Conservation (phyloP, 1,284 basidiomycete species). For the Cutaneotrichosporon sp. region DNA sequence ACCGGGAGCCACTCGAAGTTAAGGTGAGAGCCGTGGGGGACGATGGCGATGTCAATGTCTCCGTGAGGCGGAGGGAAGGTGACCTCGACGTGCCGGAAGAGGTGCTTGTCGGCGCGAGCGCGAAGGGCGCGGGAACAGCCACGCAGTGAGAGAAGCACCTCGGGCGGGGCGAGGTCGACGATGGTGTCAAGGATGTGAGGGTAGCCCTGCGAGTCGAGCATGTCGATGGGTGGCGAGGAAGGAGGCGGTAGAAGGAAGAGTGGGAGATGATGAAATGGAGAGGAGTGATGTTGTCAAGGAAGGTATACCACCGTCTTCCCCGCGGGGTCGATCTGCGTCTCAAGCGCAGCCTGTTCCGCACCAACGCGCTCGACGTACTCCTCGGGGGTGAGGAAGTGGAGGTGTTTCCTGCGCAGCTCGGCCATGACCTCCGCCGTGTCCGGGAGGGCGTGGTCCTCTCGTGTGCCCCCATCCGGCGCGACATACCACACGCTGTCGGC, state of each 20-base stretch:
- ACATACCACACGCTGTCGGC: background rate
- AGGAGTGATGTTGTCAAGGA: background rate
- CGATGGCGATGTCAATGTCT: background rate
- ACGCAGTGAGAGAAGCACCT: constrained; percentile 6
- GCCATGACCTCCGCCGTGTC: background rate
- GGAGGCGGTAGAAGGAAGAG: background rate
- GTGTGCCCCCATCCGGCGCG: background rate
- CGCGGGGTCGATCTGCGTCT: background rate
- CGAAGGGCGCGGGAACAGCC: background rate
- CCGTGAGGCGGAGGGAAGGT: background rate
- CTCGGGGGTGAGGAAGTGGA: background rate
- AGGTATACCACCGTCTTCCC: background rate
- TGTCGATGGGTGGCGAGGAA: background rate
- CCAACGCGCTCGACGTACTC: background rate
- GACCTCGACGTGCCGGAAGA: constrained; percentile 2
- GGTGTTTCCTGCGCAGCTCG: background rate
- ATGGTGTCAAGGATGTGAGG: constrained; percentile 15
- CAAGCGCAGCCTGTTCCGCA: background rate
- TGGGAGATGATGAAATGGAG: background rate
- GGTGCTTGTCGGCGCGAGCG: constrained; percentile 8
- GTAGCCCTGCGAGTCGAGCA: constrained; percentile 4
- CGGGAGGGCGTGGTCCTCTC: background rate
- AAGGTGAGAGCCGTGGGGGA: background rate
- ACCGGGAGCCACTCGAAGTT: background rate
- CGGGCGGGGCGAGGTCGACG: constrained; percentile 1